Evolutionary conservation across 257 asterid species (phyloP).

Genomic region (Nicotiana tabacum): DNA sequence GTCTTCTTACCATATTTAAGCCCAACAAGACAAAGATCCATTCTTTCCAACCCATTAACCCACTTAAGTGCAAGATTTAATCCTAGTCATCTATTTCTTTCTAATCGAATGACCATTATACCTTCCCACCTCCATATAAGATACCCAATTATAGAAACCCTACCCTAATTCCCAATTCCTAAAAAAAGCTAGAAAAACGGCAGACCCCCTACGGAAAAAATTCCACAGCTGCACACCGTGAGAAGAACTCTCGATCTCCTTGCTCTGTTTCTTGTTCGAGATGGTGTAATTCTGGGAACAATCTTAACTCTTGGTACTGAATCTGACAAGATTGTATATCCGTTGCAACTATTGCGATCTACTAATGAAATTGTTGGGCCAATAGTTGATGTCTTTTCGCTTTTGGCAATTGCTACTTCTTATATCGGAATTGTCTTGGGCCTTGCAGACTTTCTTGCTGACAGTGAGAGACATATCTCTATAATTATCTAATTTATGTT

Average conservation of each 20-base stretch:
- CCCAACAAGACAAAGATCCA: no score
- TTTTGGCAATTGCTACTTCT: conserved; percentile 78
- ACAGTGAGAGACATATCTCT: conserved; percentile 45
- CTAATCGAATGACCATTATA: no score
- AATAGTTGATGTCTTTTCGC: conserved; percentile 74
- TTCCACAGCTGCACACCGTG: no score
- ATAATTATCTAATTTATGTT: not conserved
- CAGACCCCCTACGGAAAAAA: no score
- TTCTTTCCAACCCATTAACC: no score
- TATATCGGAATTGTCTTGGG: conserved; percentile 83
- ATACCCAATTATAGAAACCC: no score
- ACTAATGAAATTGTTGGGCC: conserved; percentile 80
- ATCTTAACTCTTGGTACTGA: conserved; percentile 40
- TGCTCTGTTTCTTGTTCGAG: conserved; percentile 74
- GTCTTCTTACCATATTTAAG: no score
- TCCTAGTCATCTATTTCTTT: no score
- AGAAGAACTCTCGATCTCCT: conserved; percentile 34
- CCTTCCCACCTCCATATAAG: no score
- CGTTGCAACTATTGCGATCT: conserved; percentile 64
- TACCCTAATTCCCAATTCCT: no score
- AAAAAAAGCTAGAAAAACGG: no score
- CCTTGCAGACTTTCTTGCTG: conserved; percentile 77
- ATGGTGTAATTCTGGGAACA: conserved; percentile 86
- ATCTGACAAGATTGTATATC: conserved; percentile 38
- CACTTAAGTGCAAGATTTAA: no score